Percentiles rank a stretch among this genome's conserved stretches.
These are phyloP conservation scores for Ceratocystis smalleyi DNA, from an alignment of 2,329 filamentous ascomycete species.

Conservation along the genomic window DNA sequence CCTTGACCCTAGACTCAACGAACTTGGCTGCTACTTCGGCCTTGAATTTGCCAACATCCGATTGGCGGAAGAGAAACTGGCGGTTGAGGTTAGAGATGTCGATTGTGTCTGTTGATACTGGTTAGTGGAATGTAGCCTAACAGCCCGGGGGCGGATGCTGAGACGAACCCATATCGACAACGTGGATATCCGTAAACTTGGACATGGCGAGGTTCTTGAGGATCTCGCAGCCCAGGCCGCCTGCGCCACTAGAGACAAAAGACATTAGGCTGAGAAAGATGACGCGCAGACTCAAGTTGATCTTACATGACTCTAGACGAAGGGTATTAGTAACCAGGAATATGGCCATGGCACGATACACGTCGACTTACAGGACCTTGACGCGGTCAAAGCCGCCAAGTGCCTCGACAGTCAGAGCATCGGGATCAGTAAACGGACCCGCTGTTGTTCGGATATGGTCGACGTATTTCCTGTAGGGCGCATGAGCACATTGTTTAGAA, in stretches of 20 bases:
- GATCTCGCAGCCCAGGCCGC: slow-evolving; percentile 89
- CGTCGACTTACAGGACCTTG: slow-evolving; percentile 52
- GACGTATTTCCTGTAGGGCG: slow-evolving; percentile 56
- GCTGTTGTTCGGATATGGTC: slow-evolving; percentile 60
- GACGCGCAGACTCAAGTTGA: slow-evolving; percentile 16
- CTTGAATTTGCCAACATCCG: slow-evolving; percentile 85
- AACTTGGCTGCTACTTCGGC: slow-evolving; percentile 85
- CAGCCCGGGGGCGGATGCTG: neutral
- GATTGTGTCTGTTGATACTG: slow-evolving; percentile 57
- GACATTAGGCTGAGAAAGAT: slow-evolving; percentile 17
- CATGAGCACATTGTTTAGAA: slow-evolving; percentile 1
- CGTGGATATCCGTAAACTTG: slow-evolving; percentile 91
- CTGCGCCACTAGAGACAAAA: slow-evolving; percentile 55
- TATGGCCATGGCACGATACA: neutral
- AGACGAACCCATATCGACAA: slow-evolving; percentile 83
- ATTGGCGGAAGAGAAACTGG: slow-evolving; percentile 85
- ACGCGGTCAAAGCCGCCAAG: slow-evolving; percentile 47
- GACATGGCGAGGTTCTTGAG: slow-evolving; percentile 91
- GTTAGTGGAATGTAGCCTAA: slow-evolving; percentile 10
- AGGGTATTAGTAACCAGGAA: neutral
- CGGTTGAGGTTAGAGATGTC: slow-evolving; percentile 97
- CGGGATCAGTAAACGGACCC: slow-evolving; percentile 68
- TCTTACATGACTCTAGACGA: slow-evolving; percentile 35
- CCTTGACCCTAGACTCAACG: slow-evolving; percentile 75
- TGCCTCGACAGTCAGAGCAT: slow-evolving; percentile 35